Conservation (phyloP, 2,329 filamentous ascomycete species). For the Epichloe brachyelytri region DNA sequence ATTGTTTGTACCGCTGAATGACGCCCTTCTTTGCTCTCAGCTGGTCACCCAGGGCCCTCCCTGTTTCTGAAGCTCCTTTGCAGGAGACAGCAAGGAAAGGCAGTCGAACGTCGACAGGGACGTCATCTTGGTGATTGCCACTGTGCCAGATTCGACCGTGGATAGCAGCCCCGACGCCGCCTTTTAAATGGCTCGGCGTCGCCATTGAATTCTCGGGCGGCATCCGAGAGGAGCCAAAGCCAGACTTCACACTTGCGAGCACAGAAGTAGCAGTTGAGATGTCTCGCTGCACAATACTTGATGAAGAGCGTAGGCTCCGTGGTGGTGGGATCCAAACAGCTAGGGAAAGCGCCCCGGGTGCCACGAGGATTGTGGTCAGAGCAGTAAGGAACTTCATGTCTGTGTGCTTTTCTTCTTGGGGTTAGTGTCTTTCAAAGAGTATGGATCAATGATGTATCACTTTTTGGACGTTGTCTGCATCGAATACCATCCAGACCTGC, state of each 20-base stretch:
- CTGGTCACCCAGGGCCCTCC: constrained; percentile 1
- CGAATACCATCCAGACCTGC: too few species aligned
- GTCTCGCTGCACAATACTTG: constrained; percentile 3
- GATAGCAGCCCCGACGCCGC: constrained; percentile 3
- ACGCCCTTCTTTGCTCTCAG: constrained; percentile 1
- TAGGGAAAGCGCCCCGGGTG: background rate
- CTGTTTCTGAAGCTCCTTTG: constrained; percentile 5
- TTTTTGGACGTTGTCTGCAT: too few species aligned
- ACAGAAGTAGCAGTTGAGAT: constrained; percentile 6
- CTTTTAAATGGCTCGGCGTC: constrained; percentile 2
- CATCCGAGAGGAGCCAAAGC: constrained; percentile 3
- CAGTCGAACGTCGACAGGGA: constrained; percentile 5
- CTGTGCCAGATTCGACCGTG: constrained; percentile 6
- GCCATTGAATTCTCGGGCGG: constrained; percentile 5
- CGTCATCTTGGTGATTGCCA: constrained; percentile 4
- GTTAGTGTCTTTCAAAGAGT: rapidly evolving
- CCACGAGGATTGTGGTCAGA: background rate
- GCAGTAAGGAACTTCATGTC: background rate
- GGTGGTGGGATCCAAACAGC: background rate
- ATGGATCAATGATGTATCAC: too few species aligned
- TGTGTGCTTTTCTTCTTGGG: too few species aligned
- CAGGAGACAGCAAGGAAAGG: constrained; percentile 4
- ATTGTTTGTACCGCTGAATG: constrained; percentile 5
- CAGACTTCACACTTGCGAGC: constrained; percentile 6
- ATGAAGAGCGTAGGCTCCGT: background rate